phyloP scores from a whole-genome alignment of 139 green algal genomes.

The Coccomyxa sp. region DNA sequence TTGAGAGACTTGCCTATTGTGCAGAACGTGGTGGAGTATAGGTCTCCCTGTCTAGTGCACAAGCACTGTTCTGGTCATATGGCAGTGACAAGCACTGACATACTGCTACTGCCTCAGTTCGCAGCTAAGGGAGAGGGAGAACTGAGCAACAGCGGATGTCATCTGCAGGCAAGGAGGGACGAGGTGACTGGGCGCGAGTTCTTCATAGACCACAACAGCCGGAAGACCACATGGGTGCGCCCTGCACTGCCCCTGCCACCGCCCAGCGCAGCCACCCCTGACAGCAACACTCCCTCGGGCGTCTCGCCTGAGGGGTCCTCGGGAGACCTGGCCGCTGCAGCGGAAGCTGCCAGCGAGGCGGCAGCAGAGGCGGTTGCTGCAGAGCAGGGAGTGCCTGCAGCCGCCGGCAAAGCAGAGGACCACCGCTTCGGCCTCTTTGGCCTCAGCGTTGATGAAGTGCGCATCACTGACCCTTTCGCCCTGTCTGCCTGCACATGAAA shows the following conservation, averaged over 20 bases:
- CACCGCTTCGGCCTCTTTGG: constrained; percentile 21
- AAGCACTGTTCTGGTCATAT: too few relatives aligned
- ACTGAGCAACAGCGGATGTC: too few relatives aligned
- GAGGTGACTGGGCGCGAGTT: constrained; percentile 62
- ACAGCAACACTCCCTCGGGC: not conserved
- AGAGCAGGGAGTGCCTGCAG: not conserved
- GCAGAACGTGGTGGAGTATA: too few relatives aligned
- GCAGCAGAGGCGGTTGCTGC: not conserved
- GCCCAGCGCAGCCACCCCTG: not conserved
- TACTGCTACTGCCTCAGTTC: too few relatives aligned
- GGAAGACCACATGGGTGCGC: constrained; percentile 76
- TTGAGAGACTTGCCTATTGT: too few relatives aligned
- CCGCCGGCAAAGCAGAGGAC: not conserved
- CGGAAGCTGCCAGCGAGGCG: not conserved
- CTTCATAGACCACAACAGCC: constrained; percentile 93
- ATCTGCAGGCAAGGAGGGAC: not conserved
- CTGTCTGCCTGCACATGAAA: too few relatives aligned
- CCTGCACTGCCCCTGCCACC: constrained; percentile 22
- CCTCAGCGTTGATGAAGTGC: constrained; percentile 19
- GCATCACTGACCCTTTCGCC: not conserved
- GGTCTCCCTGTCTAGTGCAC: too few relatives aligned
- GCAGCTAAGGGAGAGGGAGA: too few relatives aligned
- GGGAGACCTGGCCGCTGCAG: not conserved
- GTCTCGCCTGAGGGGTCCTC: not conserved
- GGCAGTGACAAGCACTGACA: too few relatives aligned